A percentile compares a stretch with the other conserved stretches of the same genome.
phyloP scores from a whole-genome alignment of 768 basidiomycete species.

The Lyophyllum decastes region DNA sequence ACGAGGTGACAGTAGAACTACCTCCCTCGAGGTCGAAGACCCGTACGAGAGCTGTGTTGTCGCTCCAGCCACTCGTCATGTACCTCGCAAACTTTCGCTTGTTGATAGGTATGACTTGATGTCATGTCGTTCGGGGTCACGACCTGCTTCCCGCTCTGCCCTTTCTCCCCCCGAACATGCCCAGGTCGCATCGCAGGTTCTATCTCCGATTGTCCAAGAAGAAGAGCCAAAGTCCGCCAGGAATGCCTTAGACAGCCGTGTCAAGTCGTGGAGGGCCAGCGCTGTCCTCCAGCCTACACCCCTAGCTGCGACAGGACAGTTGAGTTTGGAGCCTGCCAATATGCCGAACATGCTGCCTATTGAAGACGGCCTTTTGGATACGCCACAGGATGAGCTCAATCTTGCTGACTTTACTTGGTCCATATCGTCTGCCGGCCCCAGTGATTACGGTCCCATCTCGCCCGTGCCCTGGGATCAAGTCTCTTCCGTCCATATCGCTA shows the following conservation, averaged over 20 bases:
- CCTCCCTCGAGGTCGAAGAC: conserved; percentile 37
- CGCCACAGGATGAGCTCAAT: conserved; percentile 46
- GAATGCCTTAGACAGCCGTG: conserved; percentile 52
- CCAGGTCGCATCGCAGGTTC: conserved; percentile 28
- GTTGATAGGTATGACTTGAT: conserved; percentile 60
- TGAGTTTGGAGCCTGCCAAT: conserved; percentile 51
- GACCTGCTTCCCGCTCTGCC: conserved; percentile 23
- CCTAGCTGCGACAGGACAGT: conserved; percentile 49
- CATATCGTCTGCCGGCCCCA: conserved; percentile 67
- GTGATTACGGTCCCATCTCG: conserved; percentile 41
- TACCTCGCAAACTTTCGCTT: conserved; percentile 68
- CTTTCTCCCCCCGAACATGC: conserved; percentile 28
- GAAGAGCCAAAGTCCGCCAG: conserved; percentile 57
- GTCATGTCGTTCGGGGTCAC: conserved; percentile 38
- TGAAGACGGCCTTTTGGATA: conserved; percentile 27
- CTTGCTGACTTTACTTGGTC: conserved; percentile 73
- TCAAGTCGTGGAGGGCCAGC: conserved; percentile 67
- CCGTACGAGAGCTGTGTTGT: conserved; percentile 42
- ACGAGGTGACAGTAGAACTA: conserved; percentile 56
- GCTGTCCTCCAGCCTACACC: conserved; percentile 52
- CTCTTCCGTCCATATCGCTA: conserved; percentile 58
- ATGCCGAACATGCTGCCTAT: conserved; percentile 45
- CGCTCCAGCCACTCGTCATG: conserved; percentile 43
- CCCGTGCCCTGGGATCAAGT: conserved; percentile 37
- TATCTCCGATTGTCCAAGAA: conserved; percentile 67